These are phyloP conservation scores for Durusdinium trenchii DNA, from an alignment of 73 alveolate genomes.

Conservation along the genomic window DNA sequence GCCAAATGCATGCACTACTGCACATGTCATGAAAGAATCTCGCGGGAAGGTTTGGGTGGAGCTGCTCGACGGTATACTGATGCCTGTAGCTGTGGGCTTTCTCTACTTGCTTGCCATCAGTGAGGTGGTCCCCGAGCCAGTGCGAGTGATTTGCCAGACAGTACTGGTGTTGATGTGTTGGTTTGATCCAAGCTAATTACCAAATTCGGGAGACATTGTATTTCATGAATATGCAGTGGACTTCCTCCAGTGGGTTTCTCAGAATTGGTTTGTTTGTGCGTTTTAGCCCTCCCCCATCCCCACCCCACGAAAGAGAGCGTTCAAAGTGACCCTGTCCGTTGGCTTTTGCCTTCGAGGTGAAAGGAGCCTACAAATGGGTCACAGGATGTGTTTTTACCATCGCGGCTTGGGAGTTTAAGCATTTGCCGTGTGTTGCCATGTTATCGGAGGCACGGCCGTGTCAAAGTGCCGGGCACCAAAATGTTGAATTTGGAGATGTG, in stretches of 20 bases:
- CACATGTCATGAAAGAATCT: neutral
- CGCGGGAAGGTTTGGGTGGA: conserved; percentile 42
- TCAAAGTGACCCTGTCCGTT: neutral
- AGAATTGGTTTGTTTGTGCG: no score
- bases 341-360: neutral
- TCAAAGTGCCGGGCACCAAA: no score
- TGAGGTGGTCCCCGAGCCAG: conserved; percentile 43
- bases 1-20: neutral
- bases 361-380: conserved; percentile 55
- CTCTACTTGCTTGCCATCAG: conserved; percentile 71
- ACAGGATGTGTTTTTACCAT: conserved; percentile 43
- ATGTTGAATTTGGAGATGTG: no score
- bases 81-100: conserved; percentile 88
- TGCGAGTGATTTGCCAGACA: neutral
- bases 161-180: neutral
- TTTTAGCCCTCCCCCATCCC: no score
- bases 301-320: no score
- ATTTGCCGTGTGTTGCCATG: no score
- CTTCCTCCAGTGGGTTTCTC: no score
- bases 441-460: no score
- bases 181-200: neutral
- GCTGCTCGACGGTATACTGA: conserved; percentile 50
- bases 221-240: no score
- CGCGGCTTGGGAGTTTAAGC: neutral
- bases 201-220: no score